These are phyloP conservation scores for Pistacia vera DNA, from an alignment of 345 rosid species.

Conservation along the genomic window DNA sequence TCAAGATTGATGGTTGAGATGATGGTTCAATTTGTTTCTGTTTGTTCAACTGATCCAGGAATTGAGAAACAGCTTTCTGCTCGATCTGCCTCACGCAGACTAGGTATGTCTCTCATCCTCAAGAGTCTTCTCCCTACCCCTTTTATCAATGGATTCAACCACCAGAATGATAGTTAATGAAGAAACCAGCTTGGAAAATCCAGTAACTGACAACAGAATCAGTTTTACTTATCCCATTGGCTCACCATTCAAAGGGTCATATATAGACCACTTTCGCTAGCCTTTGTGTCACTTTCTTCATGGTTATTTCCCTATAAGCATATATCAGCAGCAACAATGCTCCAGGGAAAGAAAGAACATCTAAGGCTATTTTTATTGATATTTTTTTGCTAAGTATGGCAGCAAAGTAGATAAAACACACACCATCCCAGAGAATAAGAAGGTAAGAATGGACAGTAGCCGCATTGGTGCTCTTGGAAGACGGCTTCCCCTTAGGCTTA, in stretches of 20 bases:
- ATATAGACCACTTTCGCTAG: conserved; percentile 41
- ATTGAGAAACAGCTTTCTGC: conserved; percentile 71
- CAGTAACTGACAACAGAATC: conserved; percentile 37
- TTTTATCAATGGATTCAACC: conserved; percentile 79
- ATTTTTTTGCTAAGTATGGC: conserved; percentile 15
- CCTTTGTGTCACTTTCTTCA: conserved; percentile 25
- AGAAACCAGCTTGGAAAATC: conserved; percentile 68
- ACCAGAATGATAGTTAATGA: conserved; percentile 80
- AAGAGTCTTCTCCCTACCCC: conserved; percentile 66
- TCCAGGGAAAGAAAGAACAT: conserved; percentile 38
- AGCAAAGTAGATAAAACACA: conserved; percentile 27
- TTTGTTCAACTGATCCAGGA: conserved; percentile 52
- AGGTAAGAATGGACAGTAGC: conserved; percentile 22
- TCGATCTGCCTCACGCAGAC: conserved; percentile 54
- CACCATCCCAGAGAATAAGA: conserved; percentile 33
- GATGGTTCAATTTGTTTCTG: conserved; percentile 46
- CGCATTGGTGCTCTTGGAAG: not conserved
- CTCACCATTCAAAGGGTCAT: conserved; percentile 58
- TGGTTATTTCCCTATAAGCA: conserved; percentile 43
- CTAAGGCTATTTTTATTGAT: conserved; percentile 24
- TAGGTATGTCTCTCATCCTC: conserved; percentile 73
- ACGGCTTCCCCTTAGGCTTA: conserved; percentile 19
- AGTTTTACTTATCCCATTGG: conserved; percentile 27
- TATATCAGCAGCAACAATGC: conserved; percentile 51
- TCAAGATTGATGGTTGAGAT: conserved; percentile 55